Evolutionary conservation across 177 flowering plant species (phyloP).

Genomic region (Vitis hybrid): DNA sequence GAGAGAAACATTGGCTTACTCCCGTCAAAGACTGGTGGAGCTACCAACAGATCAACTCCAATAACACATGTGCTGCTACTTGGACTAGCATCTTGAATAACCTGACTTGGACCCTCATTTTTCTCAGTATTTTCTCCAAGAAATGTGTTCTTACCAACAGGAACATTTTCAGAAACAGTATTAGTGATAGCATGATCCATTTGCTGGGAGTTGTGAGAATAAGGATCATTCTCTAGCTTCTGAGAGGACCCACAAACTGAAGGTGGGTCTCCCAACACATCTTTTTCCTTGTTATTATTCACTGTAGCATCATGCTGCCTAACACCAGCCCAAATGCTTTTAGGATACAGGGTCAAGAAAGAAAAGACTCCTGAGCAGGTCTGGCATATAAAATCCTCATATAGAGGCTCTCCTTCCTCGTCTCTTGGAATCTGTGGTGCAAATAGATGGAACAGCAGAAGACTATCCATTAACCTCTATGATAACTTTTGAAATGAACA

Average conservation of each 20-base stretch:
- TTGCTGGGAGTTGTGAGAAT: conserved; percentile 13
- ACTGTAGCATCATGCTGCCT: conserved; percentile 25
- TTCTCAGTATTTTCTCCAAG: conserved; percentile 34
- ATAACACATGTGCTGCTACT: conserved; percentile 42
- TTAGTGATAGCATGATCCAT: conserved; percentile 8
- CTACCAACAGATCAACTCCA: conserved; percentile 39
- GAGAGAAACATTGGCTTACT: conserved; percentile 74
- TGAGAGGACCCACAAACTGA: conserved; percentile 21
- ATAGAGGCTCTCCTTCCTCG: conserved; percentile 86
- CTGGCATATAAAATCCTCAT: conserved; percentile 89
- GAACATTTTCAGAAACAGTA: conserved; percentile 22
- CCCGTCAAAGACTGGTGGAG: conserved; percentile 30
- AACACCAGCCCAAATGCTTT: conserved; percentile 42
- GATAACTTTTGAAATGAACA: not conserved
- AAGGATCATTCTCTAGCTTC: conserved; percentile 27
- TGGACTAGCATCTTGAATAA: conserved; percentile 16
- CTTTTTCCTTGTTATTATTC: conserved; percentile 32
- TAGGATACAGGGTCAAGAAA: conserved; percentile 71
- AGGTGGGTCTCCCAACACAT: conserved; percentile 26
- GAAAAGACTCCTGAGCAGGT: conserved; percentile 61
- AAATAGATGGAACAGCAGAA: not conserved
- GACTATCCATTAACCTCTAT: not conserved
- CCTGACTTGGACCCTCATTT: conserved; percentile 13
- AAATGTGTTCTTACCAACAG: conserved; percentile 16
- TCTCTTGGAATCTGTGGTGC: conserved; percentile 83